These are phyloP conservation scores for Pseudogymnoascus sp. DNA, from an alignment of 2,329 filamentous ascomycete genomes.

Conservation along the genomic window DNA sequence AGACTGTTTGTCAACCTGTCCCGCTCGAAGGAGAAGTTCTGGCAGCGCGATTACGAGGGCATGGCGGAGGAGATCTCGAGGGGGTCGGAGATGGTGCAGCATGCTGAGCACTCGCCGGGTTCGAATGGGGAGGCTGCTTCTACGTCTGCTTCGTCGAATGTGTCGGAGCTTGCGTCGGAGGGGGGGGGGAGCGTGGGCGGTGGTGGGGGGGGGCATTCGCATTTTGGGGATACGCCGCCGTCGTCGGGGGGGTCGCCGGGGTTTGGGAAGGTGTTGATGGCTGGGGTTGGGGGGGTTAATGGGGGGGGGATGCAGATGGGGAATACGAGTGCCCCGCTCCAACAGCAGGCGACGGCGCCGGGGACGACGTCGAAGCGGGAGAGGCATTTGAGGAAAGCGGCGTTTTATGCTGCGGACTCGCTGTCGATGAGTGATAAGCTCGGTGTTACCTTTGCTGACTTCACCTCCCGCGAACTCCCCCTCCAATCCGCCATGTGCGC, in stretches of 20 bases:
- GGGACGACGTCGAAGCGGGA: conserved; percentile 63
- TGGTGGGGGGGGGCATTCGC: conserved; percentile 35
- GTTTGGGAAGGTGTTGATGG: conserved; percentile 18
- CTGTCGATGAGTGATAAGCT: conserved; percentile 81
- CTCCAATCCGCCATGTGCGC: conserved; percentile 86
- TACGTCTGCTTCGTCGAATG: conserved; percentile 13
- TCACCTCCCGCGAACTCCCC: conserved; percentile 74
- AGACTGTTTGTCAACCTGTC: conserved; percentile 90
- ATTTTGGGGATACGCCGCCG: conserved; percentile 41
- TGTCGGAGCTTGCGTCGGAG: conserved; percentile 32
- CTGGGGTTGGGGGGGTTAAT: neutral
- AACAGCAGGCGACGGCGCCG: conserved; percentile 15
- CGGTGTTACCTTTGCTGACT: conserved; percentile 77
- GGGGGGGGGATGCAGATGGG: conserved; percentile 11
- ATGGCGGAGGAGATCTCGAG: conserved; percentile 81
- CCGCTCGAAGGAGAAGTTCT: conserved; percentile 84
- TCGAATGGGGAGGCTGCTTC: conserved; percentile 33
- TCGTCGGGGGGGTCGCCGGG: conserved; percentile 43
- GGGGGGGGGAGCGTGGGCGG: conserved; percentile 39
- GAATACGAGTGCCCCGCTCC: neutral
- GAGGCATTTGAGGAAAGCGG: conserved; percentile 84
- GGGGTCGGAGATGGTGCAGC: conserved; percentile 66
- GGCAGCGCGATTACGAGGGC: conserved; percentile 86
- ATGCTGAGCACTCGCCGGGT: conserved; percentile 54
- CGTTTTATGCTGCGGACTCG: conserved; percentile 88